Percentiles rank a stretch among this genome's conserved stretches.
These are phyloP conservation scores for Penicillium verrucosum DNA, from an alignment of 2,329 filamentous ascomycete species.

Conservation along the genomic window DNA sequence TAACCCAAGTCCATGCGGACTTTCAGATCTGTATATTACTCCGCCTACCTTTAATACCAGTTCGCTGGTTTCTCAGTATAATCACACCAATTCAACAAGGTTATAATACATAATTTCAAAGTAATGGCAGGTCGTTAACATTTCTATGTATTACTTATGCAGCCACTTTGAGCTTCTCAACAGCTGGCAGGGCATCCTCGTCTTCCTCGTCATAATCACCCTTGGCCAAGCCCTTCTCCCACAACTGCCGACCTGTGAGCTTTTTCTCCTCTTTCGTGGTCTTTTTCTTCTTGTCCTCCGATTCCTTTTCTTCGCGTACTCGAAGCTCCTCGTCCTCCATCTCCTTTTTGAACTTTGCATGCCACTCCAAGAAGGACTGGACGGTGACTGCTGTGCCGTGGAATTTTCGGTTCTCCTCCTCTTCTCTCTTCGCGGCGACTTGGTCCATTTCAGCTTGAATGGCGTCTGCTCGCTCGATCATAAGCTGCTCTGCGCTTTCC, in stretches of 20 bases:
- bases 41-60: neutral
- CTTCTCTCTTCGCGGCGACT: conserved; percentile 62
- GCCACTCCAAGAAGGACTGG: conserved; percentile 81
- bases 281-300: conserved; percentile 79
- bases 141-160: conserved; percentile 39
- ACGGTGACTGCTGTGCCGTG: conserved; percentile 84
- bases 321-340: conserved; percentile 68
- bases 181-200: conserved; percentile 55
- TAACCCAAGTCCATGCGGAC: neutral
- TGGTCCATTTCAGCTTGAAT: conserved; percentile 54
- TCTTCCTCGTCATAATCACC: conserved; percentile 64
- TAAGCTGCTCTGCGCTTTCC: conserved; percentile 82
- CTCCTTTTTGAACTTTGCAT: conserved; percentile 72
- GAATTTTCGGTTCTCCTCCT: conserved; percentile 95
- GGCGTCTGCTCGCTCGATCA: conserved; percentile 68
- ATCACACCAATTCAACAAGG: neutral
- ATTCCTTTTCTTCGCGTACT: conserved; percentile 69
- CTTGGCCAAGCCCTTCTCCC: conserved; percentile 72
- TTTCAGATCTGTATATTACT: conserved; percentile 3
- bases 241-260: conserved; percentile 71
- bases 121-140: conserved; percentile 11
- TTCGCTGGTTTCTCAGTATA: neutral
- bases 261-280: conserved; percentile 59
- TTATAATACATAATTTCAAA: conserved; percentile 12
- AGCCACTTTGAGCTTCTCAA: conserved; percentile 71